Evolutionary conservation across 768 basidiomycete genomes (phyloP).

Genomic region (Podaxis sp.): DNA sequence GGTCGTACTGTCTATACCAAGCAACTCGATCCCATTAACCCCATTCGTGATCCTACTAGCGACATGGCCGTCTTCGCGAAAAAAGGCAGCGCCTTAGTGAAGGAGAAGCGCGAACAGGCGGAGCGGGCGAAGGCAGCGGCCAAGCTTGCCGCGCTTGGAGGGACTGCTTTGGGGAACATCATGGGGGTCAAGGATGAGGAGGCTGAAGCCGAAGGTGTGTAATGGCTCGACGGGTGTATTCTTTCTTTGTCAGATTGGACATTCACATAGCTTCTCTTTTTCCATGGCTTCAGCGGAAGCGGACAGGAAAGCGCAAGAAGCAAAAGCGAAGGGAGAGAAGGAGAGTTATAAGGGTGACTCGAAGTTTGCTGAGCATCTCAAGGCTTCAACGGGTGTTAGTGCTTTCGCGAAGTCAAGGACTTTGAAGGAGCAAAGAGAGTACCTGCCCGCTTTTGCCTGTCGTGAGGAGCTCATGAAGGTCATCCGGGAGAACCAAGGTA

Average conservation of each 20-base stretch:
- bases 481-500: conserved; percentile 94
- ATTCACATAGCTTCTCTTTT: conserved; percentile 69
- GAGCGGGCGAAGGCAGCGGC: conserved; percentile 96
- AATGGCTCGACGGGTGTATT: conserved; percentile 16
- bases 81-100: conserved; percentile 93
- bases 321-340: conserved; percentile 54
- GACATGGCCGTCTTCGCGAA: conserved; percentile 96
- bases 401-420: conserved; percentile 80
- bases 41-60: conserved; percentile 88
- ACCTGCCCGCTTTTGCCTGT: conserved; percentile 96
- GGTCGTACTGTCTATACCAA: conserved; percentile 95
- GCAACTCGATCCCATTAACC: conserved; percentile 96
- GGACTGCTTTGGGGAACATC: conserved; percentile 93
- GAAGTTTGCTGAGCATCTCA: conserved; percentile 95
- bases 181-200: conserved; percentile 97
- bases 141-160: conserved; percentile 88
- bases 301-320: conserved; percentile 45
- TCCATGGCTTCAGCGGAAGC: conserved; percentile 50
- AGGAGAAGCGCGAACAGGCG: conserved; percentile 94
- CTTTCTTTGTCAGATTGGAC: conserved; percentile 52
- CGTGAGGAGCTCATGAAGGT: conserved; percentile 88
- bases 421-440: conserved; percentile 93
- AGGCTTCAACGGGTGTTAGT: conserved; percentile 73
- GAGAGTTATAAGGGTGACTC: conserved; percentile 90
- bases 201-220: conserved; percentile 87